Evolutionary conservation across 192 early-diverging fungal species (phyloP).

Genomic region (Coemansia sp.): DNA sequence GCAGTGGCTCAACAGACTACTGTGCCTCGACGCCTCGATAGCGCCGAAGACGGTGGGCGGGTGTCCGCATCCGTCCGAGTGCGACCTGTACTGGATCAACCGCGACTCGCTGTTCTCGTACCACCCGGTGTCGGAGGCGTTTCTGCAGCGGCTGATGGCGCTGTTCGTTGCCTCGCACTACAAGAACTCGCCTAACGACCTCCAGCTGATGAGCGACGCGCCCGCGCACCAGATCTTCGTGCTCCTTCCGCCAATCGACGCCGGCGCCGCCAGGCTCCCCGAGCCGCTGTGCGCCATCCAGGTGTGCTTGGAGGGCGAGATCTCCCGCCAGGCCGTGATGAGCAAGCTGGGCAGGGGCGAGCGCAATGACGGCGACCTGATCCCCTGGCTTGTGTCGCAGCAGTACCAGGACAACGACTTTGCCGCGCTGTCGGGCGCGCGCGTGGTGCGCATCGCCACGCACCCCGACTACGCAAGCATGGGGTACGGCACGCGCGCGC

Average conservation of each 20-base stretch:
- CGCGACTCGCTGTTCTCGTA: constrained; percentile 98
- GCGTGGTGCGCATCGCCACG: constrained; percentile 97
- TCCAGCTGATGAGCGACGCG: constrained; percentile 97
- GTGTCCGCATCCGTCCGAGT: constrained; percentile 90
- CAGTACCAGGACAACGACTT: constrained; percentile 98
- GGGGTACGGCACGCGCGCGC: constrained; percentile 93
- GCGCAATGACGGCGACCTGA: constrained; percentile 89
- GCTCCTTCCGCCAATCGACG: constrained; percentile 85
- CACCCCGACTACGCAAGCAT: constrained; percentile 96
- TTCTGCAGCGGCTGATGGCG: constrained; percentile 97
- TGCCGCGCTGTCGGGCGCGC: constrained; percentile 89
- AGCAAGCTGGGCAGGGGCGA: constrained; percentile 82
- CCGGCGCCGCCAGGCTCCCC: constrained; percentile 69
- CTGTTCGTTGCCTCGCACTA: constrained; percentile 98
- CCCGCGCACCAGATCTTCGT: constrained; percentile 98
- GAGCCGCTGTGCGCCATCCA: constrained; percentile 91
- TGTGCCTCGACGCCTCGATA: constrained; percentile 89
- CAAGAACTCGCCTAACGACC: constrained; percentile 98
- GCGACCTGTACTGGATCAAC: constrained; percentile 96
- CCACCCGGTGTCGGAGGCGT: constrained; percentile 94
- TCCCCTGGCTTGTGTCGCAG: constrained; percentile 96
- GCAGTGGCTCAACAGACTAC: constrained; percentile 91
- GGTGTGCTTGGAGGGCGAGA: constrained; percentile 92
- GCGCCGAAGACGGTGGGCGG: constrained; percentile 73
- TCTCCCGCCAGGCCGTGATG: constrained; percentile 84